A percentile compares a stretch with the other conserved stretches of the same genome.
Evolutionary conservation across 768 basidiomycete species (phyloP).

Genomic region (Naematelia encephala): DNA sequence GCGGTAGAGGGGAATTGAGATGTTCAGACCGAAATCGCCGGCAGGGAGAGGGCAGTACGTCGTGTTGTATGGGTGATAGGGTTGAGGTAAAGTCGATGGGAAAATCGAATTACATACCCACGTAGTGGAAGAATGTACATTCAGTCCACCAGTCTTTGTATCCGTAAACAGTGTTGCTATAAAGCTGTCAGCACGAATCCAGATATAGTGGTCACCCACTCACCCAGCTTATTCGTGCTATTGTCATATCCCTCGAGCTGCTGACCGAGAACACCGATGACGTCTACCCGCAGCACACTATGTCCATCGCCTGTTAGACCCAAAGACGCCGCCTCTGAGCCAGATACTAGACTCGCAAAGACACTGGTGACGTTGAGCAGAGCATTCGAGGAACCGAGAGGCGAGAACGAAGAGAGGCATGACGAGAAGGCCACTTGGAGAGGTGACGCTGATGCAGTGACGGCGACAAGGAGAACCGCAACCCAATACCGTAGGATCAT

Average conservation of each 20-base stretch:
- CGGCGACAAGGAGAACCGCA: not conserved
- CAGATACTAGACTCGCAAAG: conserved; percentile 42
- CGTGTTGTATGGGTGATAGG: conserved; percentile 42
- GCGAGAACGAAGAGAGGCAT: conserved; percentile 27
- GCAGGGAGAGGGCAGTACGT: conserved; percentile 72
- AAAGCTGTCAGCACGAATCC: not conserved
- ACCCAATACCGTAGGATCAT: not conserved
- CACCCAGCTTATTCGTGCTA: conserved; percentile 65
- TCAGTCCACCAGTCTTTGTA: conserved; percentile 73
- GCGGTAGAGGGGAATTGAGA: conserved; percentile 61
- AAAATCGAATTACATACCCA: conserved; percentile 76
- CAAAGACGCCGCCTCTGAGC: conserved; percentile 21
- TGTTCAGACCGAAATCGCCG: conserved; percentile 77
- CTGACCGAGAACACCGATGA: conserved; percentile 64
- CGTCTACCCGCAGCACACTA: conserved; percentile 45
- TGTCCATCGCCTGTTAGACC: conserved; percentile 38
- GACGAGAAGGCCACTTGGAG: conserved; percentile 37
- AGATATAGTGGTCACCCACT: conserved; percentile 39
- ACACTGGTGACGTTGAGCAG: conserved; percentile 61
- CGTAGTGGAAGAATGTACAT: conserved; percentile 65
- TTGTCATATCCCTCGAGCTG: conserved; percentile 63
- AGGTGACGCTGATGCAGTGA: conserved; percentile 19
- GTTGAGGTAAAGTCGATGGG: conserved; percentile 57
- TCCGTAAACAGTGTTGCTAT: conserved; percentile 83
- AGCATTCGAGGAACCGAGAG: conserved; percentile 11